Evolutionary conservation across 495 filamentous ascomycete genomes (phyloP), one percentile per base, ranked within the genome.

Genomic region (Neurospora cerealis): DNA sequence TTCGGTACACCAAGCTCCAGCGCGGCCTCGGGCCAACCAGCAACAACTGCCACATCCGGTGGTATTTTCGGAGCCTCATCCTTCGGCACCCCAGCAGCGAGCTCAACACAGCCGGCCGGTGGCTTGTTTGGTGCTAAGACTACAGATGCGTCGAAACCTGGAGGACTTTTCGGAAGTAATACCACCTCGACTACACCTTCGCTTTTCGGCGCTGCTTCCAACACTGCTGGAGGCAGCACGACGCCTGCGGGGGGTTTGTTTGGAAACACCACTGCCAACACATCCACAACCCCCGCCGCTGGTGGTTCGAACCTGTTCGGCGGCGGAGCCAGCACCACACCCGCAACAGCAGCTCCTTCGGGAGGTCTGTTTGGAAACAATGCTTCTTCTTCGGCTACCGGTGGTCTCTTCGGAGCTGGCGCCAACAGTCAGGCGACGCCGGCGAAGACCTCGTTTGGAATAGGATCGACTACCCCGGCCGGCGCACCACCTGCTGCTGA

Each of bases 101-200:
- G 74, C 70, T 72, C 81, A 76, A 78, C 75, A 69, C 76, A 80
- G 38, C 71, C 74, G 21, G 73, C 82, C 36, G 79, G 81, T 34
- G 77, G 83, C 28, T 42, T 88, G n/a, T 92, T 92, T 81, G 87
- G 88, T 9, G 70, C 74, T 60, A 69, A 82, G 11, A 79, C 81
- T 37, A 78, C 79, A 54, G 73, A 48, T 40, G 77, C 78, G 24
- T 78, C 80, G 72, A 80, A 80, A 32, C 72, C 73, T 17, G 71
- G 54, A 36, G 54, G 28, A 69, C 75, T 71, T 42, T 85, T 86
- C 72, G 81, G 77, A 41, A 36, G 72, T 70, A 75, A 70, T 44
- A 72, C 77, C 74, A 74, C 74, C 41, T 81, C 40, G 10, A 76
- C 80, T 5, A 38, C 77, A 36, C 71, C 77, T 8, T 71, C 77